phyloP scores from a whole-genome alignment of 1,139 yeast genomes.

The Chernovozyma aurita region DNA sequence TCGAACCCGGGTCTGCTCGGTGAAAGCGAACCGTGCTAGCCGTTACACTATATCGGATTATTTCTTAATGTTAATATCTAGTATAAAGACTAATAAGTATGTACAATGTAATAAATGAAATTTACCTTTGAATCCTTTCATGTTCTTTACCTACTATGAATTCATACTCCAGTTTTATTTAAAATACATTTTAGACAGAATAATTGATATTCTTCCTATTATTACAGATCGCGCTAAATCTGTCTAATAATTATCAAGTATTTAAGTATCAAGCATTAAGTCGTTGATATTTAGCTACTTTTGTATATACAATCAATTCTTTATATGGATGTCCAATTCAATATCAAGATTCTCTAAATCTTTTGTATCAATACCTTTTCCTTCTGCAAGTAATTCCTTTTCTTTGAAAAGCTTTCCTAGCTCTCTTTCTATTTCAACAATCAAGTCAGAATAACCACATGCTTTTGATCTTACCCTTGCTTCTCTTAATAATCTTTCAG shows the following conservation, averaged over 20 bases:
- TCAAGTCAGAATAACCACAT: constrained; percentile 60
- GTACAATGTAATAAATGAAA: too few relatives aligned
- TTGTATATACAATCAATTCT: neutral
- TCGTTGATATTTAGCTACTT: too few relatives aligned
- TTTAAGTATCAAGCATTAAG: too few relatives aligned
- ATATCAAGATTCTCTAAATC: neutral
- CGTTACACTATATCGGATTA: constrained; percentile 27
- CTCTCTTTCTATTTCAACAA: constrained; percentile 64
- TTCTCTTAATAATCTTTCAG: constrained; percentile 62
- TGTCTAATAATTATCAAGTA: too few relatives aligned
- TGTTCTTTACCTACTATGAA: too few relatives aligned
- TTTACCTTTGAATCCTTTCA: too few relatives aligned
- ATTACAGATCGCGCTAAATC: too few relatives aligned
- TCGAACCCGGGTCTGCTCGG: constrained; percentile 83
- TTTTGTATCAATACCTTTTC: neutral
- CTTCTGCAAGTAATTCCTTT: constrained; percentile 9
- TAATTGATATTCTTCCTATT: too few relatives aligned
- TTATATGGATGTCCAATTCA: constrained; percentile 3
- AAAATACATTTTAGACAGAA: too few relatives aligned
- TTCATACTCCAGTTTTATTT: too few relatives aligned
- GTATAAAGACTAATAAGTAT: too few relatives aligned
- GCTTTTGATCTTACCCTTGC: constrained; percentile 69
- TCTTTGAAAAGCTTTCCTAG: constrained; percentile 46
- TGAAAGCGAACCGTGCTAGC: constrained; percentile 82
- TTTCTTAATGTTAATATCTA: too few relatives aligned